phyloP scores from a whole-genome alignment of 129 eudicot species.

The Artemisia annua region DNA sequence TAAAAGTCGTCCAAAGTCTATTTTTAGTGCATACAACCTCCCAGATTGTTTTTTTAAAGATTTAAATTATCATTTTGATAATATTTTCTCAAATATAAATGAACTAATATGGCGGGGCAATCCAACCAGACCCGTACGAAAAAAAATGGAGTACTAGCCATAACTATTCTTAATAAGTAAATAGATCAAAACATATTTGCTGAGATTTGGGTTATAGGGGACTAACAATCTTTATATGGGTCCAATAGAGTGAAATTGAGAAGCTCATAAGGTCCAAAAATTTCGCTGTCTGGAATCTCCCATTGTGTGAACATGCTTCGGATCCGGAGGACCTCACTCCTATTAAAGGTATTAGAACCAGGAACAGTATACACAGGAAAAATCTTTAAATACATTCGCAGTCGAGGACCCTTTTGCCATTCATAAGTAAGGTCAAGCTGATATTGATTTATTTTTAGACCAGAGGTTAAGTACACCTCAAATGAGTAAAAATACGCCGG shows the following conservation, averaged over 20 bases:
- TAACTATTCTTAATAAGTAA: slow-evolving; percentile 7
- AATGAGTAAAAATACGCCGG: slow-evolving; percentile 41
- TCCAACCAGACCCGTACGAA: neutral
- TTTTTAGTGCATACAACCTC: too few species aligned
- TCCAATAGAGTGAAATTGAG: slow-evolving; percentile 56
- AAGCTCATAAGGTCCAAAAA: slow-evolving; percentile 87
- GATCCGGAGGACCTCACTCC: slow-evolving; percentile 60
- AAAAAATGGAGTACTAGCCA: neutral
- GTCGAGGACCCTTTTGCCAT: slow-evolving; percentile 75
- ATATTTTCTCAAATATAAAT: too few species aligned
- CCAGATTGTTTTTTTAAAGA: too few species aligned
- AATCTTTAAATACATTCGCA: slow-evolving; percentile 57
- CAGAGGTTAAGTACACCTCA: slow-evolving; percentile 56
- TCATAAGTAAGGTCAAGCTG: slow-evolving; percentile 57
- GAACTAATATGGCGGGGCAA: too few species aligned
- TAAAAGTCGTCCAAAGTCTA: neutral
- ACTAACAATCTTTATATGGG: slow-evolving; percentile 60
- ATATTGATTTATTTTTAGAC: slow-evolving; percentile 42
- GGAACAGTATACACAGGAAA: slow-evolving; percentile 44
- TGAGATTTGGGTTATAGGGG: slow-evolving; percentile 23
- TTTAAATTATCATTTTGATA: neutral
- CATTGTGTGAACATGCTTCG: slow-evolving; percentile 65
- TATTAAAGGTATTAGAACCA: slow-evolving; percentile 39
- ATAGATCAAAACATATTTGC: slow-evolving; percentile 3
- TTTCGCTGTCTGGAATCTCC: slow-evolving; percentile 57